Evolutionary conservation across 75 land plant species (phyloP).

Genomic region (Pseudotsuga menziesii): DNA sequence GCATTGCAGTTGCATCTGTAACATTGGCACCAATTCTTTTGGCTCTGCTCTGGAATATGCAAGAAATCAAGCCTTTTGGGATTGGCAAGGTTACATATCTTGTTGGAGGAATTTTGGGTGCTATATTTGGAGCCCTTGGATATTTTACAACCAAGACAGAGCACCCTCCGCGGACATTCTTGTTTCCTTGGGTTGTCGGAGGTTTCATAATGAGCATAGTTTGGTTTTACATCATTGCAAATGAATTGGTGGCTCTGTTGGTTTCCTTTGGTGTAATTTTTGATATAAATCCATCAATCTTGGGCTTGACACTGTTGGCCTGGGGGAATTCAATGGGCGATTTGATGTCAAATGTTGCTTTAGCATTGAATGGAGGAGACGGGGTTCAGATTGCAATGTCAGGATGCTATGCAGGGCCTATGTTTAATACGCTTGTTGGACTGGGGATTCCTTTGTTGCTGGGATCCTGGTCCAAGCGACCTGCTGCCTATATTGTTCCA

Average conservation of each 20-base stretch:
- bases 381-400: constrained; percentile 91
- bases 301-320: constrained; percentile 91
- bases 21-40: constrained; percentile 69
- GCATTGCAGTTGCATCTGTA: constrained; percentile 70
- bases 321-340: constrained; percentile 99
- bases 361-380: constrained; percentile 80
- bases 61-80: constrained; percentile 18
- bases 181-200: constrained; percentile 87
- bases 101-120: constrained; percentile 40
- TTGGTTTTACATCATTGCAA: constrained; percentile 88
- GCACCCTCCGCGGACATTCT: constrained; percentile 64
- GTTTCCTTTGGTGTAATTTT: constrained; percentile 69
- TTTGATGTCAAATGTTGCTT: constrained; percentile 78
- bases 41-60: constrained; percentile 56
- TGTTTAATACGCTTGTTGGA: constrained; percentile 89
- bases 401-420: constrained; percentile 96
- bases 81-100: constrained; percentile 20
- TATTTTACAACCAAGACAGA: constrained; percentile 44
- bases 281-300: constrained; percentile 78
- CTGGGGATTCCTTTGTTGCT: constrained; percentile 76
- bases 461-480: constrained; percentile 55
- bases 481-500: constrained; percentile 52
- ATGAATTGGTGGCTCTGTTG: constrained; percentile 81
- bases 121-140: constrained; percentile 48
- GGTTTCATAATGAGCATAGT: constrained; percentile 90